These are phyloP conservation scores for Monosporascus sp. DNA, from an alignment of 2,329 filamentous ascomycete species.

Conservation along the genomic window DNA sequence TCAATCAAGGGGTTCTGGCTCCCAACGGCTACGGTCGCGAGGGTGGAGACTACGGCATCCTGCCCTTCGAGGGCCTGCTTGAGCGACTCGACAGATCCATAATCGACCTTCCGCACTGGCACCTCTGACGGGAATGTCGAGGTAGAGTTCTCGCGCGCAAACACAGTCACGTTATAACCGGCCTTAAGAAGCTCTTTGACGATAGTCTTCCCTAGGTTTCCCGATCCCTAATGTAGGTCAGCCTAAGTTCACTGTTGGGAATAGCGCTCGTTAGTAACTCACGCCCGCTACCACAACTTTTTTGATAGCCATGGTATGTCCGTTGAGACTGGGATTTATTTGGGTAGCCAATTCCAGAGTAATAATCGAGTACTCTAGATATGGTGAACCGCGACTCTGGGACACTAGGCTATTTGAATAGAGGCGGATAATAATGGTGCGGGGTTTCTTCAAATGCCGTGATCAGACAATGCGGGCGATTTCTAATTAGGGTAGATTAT, in stretches of 20 bases:
- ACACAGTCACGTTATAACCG: slow-evolving; percentile 43
- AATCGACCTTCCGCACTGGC: slow-evolving; percentile 42
- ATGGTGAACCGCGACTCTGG: no score
- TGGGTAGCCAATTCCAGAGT: no score
- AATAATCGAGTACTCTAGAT: no score
- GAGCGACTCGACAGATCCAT: slow-evolving; percentile 38
- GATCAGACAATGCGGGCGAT: neutral
- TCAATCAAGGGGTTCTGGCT: slow-evolving; percentile 47
- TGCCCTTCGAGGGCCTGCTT: slow-evolving; percentile 42
- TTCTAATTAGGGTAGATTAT: neutral
- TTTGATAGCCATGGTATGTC: slow-evolving; percentile 6
- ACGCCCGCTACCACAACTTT: slow-evolving; percentile 15
- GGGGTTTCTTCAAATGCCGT: neutral
- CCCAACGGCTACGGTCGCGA: slow-evolving; percentile 37
- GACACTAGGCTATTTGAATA: neutral
- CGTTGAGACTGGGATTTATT: neutral
- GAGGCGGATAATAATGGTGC: neutral
- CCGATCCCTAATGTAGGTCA: slow-evolving; percentile 21
- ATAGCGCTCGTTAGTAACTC: neutral
- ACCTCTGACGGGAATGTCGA: slow-evolving; percentile 30
- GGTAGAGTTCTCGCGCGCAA: slow-evolving; percentile 41
- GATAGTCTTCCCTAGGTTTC: slow-evolving; percentile 24
- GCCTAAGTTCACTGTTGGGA: neutral
- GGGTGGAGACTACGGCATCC: slow-evolving; percentile 48
- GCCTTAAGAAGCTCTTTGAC: slow-evolving; percentile 24